phyloP scores from a whole-genome alignment of 2,329 filamentous ascomycete species.

The Aspergillus japonicus region DNA sequence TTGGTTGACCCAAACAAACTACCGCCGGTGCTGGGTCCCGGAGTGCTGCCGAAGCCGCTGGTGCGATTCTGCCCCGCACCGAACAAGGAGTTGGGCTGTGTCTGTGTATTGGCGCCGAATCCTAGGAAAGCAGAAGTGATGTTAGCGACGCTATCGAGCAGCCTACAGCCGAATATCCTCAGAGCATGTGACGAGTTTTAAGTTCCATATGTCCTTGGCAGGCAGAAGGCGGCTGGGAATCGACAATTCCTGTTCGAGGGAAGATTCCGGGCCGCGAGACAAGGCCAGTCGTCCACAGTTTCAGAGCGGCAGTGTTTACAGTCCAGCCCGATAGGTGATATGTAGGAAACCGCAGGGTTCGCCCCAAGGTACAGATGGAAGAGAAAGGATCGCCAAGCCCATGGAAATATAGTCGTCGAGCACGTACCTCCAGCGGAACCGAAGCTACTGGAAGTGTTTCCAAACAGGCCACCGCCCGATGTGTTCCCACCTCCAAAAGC shows the following conservation, averaged over 20 bases:
- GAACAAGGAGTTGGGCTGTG: slow-evolving; percentile 36
- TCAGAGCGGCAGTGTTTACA: not conserved
- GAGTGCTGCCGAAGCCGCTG: slow-evolving; percentile 32
- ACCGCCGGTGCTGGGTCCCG: slow-evolving; percentile 28
- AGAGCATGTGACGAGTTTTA: not conserved
- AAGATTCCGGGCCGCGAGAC: not conserved
- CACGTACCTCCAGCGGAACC: slow-evolving; percentile 46
- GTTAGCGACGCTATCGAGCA: slow-evolving; percentile 15
- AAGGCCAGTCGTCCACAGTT: not conserved
- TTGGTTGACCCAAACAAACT: slow-evolving; percentile 34
- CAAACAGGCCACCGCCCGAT: slow-evolving; percentile 36
- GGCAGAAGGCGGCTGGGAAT: not conserved
- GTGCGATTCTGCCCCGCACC: slow-evolving; percentile 32
- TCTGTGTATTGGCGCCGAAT: slow-evolving; percentile 38
- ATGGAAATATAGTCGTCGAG: slow-evolving; percentile 21
- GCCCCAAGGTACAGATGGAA: slow-evolving; percentile 13
- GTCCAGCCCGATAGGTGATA: not conserved
- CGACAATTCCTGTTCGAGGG: not conserved
- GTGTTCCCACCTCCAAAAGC: slow-evolving; percentile 38
- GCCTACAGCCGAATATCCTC: not conserved
- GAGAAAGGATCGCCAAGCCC: slow-evolving; percentile 28
- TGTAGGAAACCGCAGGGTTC: slow-evolving; percentile 6
- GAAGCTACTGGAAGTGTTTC: slow-evolving; percentile 40
- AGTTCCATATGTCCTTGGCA: not conserved
- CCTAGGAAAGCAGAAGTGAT: slow-evolving; percentile 25